phyloP scores from a whole-genome alignment of 345 rosid genomes.

The Viola odorata region DNA sequence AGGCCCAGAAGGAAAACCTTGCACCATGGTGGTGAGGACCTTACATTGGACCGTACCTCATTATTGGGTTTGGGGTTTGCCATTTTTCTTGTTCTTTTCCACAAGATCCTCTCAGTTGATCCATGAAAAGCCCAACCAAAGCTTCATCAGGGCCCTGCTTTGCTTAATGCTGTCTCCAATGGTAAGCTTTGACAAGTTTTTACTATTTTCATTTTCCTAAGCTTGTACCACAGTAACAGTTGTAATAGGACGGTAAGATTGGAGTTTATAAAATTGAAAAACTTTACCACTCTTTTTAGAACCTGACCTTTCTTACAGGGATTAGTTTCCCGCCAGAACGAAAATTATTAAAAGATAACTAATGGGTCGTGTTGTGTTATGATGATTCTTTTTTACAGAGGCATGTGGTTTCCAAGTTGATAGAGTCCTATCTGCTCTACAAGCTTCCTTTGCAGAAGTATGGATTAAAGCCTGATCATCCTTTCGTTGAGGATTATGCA shows the following conservation, averaged over 20 bases:
- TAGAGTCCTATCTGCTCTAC: slow-evolving; percentile 51
- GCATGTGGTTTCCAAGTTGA: slow-evolving; percentile 40
- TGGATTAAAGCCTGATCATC: slow-evolving; percentile 53
- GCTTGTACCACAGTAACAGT: neutral
- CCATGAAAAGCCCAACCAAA: slow-evolving; percentile 43
- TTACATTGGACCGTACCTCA: slow-evolving; percentile 63
- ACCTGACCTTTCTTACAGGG: too few relatives aligned
- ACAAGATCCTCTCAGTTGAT: slow-evolving; percentile 58
- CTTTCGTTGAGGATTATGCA: slow-evolving; percentile 52
- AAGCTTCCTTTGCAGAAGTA: slow-evolving; percentile 43
- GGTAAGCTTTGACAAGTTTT: slow-evolving; percentile 19
- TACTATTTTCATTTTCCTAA: too few relatives aligned
- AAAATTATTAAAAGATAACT: too few relatives aligned
- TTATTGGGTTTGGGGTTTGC: slow-evolving; percentile 59
- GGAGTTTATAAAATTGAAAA: neutral
- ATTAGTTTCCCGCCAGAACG: too few relatives aligned
- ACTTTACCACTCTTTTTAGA: neutral
- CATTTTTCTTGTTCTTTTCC: slow-evolving; percentile 61
- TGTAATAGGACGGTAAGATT: neutral
- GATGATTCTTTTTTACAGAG: slow-evolving; percentile 23
- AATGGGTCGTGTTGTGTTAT: neutral
- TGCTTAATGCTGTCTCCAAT: slow-evolving; percentile 43
- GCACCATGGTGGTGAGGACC: slow-evolving; percentile 57
- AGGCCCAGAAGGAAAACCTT: slow-evolving; percentile 19
- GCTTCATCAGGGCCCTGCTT: slow-evolving; percentile 30